Evolutionary conservation across 176 grass and related monocot genomes (phyloP), one percentile per base, ranked within the genome.

Genomic region (Oryza brachyantha): DNA sequence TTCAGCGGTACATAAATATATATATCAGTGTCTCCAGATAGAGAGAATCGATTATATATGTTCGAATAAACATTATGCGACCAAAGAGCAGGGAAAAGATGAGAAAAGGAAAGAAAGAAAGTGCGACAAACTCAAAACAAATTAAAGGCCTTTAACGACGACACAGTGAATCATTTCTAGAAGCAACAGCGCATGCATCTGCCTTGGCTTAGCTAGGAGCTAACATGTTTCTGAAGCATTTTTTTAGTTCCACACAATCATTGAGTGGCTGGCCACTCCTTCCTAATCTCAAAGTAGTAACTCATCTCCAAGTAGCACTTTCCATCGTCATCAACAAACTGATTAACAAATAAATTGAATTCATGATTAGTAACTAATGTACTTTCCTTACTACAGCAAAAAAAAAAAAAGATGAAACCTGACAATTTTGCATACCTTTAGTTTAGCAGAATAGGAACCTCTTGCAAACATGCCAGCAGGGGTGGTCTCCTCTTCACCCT

Each of bases 261-360:
- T 79, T 80, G 64, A 36, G 29, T n/a, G 55, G 48, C 8, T 62
- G 82, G 85, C 93, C 93, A 96, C 0, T 96, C 93, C 82, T 93
- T 96, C 70, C 87, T 92, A 79, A 96, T 96, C 70, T 96, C 93
- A 45, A 96, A 96, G 76, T 92, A 85, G 87, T 96, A 96, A 77
- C 66, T 85, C 90, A 92, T 92, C 65, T 96, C 93, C 84, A 96
- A 82, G 78, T 96, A 96, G 75, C 76, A 80, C 68, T 96, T 93
- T 34, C 90, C 93, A 86, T 96, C 93, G 72, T 96, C 93, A 29
- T 96, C 93, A 41, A 90, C 76, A 82, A 96, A 96, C 93, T 96
- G 61, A 28, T 75, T 76, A 72, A 79, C 14, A 38, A 61, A 69
- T 1, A 60, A 10, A 38, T 43, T 55, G 24, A 0, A 22, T 19